A percentile compares a stretch with the other conserved stretches of the same genome.
These are phyloP conservation scores for Cordyceps militaris DNA, from an alignment of 2,329 filamentous ascomycete genomes.

Conservation along the genomic window DNA sequence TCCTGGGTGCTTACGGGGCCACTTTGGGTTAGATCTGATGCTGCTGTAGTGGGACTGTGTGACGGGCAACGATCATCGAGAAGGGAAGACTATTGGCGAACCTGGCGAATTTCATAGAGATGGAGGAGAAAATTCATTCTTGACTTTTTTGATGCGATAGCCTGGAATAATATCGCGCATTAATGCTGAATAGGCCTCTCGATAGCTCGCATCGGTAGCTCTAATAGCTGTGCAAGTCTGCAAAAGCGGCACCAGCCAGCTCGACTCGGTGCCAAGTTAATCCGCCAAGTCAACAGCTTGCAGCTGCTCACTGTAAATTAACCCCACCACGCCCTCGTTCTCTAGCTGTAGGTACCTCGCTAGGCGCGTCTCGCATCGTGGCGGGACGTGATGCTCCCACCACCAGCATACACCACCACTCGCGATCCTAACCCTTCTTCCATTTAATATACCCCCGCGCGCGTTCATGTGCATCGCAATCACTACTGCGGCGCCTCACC, in stretches of 20 bases:
- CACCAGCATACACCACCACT: neutral
- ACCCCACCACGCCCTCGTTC: slow-evolving; percentile 2
- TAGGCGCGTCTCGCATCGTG: slow-evolving; percentile 6
- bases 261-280: slow-evolving; percentile 2
- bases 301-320: neutral
- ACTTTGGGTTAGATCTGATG: neutral
- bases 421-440: neutral
- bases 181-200: neutral
- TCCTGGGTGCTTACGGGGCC: neutral
- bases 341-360: neutral
- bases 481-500: neutral
- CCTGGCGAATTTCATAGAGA: too few relatives aligned
- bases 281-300: neutral
- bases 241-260: slow-evolving; percentile 1
- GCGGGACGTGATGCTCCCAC: slow-evolving; percentile 7
- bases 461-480: slow-evolving; percentile 6
- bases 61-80: neutral
- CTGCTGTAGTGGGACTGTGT: neutral
- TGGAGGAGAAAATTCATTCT: too few relatives aligned
- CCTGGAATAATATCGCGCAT: neutral
- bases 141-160: too few relatives aligned
- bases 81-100: neutral
- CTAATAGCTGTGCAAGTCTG: neutral
- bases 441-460: neutral
- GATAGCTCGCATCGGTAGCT: neutral